Evolutionary conservation across 1,284 basidiomycete genomes (phyloP).

Genomic region (Volvariella surrecta): DNA sequence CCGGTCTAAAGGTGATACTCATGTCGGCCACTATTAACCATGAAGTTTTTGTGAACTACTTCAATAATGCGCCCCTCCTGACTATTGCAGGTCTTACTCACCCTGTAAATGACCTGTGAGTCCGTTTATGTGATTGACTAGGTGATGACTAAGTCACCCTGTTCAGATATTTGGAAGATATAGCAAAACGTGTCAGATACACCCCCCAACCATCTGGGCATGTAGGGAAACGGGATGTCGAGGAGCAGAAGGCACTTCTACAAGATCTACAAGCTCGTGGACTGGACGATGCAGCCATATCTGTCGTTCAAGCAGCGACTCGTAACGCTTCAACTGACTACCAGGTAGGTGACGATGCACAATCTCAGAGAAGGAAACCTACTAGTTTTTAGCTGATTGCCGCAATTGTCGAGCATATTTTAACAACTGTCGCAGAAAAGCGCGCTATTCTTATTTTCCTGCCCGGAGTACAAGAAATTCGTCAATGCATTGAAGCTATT

Average conservation of each 20-base stretch:
- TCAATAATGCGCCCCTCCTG: slow-evolving; percentile 72
- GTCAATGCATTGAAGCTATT: slow-evolving; percentile 71
- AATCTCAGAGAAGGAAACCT: slow-evolving; percentile 1
- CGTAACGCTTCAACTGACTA: slow-evolving; percentile 70
- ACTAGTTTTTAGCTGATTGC: slow-evolving; percentile 49
- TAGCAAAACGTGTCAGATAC: slow-evolving; percentile 47
- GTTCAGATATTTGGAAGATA: slow-evolving; percentile 73
- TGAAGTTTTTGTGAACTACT: slow-evolving; percentile 76
- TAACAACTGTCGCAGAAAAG: slow-evolving; percentile 37
- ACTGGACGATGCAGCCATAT: slow-evolving; percentile 44
- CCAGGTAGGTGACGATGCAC: slow-evolving; percentile 30
- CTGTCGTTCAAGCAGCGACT: slow-evolving; percentile 54
- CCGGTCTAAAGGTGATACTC: slow-evolving; percentile 72
- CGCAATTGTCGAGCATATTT: slow-evolving; percentile 57
- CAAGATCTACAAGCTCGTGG: slow-evolving; percentile 29
- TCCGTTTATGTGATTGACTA: slow-evolving; percentile 6
- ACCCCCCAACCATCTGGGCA: slow-evolving; percentile 33
- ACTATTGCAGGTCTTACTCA: slow-evolving; percentile 81
- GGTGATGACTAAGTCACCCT: neutral
- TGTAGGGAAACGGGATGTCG: slow-evolving; percentile 8
- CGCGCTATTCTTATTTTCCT: slow-evolving; percentile 84
- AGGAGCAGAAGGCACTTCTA: too few species aligned
- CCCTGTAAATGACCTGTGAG: slow-evolving; percentile 70
- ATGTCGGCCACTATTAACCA: slow-evolving; percentile 92
- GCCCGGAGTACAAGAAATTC: slow-evolving; percentile 84